These are phyloP conservation scores for Gossypium rotundifolium DNA, from an alignment of 345 rosid species.

Conservation along the genomic window DNA sequence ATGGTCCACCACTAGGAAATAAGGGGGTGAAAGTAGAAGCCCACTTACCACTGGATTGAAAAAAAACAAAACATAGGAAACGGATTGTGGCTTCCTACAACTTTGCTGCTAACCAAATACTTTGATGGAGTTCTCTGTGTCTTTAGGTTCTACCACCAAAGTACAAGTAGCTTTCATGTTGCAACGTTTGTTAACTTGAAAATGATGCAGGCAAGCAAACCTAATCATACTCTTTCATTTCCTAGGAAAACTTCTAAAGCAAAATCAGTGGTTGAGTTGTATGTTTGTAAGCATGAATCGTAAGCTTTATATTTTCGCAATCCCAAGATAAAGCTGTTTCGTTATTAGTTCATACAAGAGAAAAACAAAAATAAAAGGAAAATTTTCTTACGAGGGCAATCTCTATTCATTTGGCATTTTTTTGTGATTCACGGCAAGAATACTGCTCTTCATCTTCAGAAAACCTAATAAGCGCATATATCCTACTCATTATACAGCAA, in stretches of 20 bases:
- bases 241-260: background rate
- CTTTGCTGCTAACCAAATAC: background rate
- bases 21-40: background rate
- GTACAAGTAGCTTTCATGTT: too few species aligned
- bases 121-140: background rate
- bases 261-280: background rate
- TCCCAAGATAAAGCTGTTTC: background rate
- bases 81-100: too few species aligned
- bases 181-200: too few species aligned
- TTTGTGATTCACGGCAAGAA: background rate
- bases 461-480: background rate
- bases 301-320: background rate
- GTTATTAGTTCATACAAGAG: background rate
- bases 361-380: background rate
- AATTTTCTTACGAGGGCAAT: background rate
- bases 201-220: too few species aligned
- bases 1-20: background rate
- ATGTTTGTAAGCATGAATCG: background rate
- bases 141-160: background rate
- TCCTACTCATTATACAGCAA: conserved; percentile 32
- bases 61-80: too few species aligned
- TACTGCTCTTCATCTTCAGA: background rate
- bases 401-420: background rate
- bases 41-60: too few species aligned
- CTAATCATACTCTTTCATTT: background rate